A percentile compares a stretch with the other conserved stretches of the same genome.
These are phyloP conservation scores for Trametes villosa DNA, from an alignment of 768 basidiomycete species.

Conservation along the genomic window DNA sequence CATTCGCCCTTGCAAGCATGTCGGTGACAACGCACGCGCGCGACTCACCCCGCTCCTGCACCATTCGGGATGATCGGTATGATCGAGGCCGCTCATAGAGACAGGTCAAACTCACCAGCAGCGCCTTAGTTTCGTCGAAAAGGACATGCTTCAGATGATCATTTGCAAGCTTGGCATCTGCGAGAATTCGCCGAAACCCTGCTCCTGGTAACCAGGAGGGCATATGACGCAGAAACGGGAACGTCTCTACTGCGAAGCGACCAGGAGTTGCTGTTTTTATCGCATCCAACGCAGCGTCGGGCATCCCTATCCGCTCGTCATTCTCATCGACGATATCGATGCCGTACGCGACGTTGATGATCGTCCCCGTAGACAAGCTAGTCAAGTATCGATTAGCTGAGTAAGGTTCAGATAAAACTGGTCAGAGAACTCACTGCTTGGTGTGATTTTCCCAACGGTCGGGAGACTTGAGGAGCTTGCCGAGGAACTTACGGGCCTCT, in stretches of 20 bases:
- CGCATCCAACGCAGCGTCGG: background rate
- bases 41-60: background rate
- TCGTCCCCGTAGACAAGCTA: background rate
- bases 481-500: background rate
- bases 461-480: background rate
- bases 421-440: background rate
- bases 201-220: constrained; percentile 27
- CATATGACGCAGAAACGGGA: constrained; percentile 32
- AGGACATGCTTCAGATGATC: background rate
- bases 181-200: constrained; percentile 6
- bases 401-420: too few species aligned
- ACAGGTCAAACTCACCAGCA: background rate
- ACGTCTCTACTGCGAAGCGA: constrained; percentile 29
- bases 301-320: constrained; percentile 28
- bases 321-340: constrained; percentile 27
- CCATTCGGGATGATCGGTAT: too few species aligned
- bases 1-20: background rate
- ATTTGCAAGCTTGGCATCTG: constrained; percentile 1
- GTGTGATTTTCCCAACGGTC: background rate
- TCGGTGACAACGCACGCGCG: background rate
- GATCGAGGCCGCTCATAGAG: too few species aligned
- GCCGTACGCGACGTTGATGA: constrained; percentile 35
- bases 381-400: too few species aligned
- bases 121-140: background rate
- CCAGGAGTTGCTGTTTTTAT: background rate